phyloP scores from a whole-genome alignment of 2,329 filamentous ascomycete genomes.

The Claviceps cyperi region DNA sequence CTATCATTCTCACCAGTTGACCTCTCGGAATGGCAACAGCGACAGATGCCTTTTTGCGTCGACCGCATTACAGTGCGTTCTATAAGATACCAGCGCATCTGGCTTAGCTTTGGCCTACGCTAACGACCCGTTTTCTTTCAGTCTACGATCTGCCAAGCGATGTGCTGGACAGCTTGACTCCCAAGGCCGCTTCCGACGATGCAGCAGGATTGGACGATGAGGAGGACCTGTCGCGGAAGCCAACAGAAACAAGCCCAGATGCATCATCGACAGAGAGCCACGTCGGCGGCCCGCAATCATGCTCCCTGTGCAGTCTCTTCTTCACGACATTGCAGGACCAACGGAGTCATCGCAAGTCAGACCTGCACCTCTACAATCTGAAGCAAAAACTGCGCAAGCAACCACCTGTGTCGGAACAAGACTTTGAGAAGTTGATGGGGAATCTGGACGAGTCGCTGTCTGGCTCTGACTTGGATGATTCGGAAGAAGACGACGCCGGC shows the following conservation, averaged over 20 bases:
- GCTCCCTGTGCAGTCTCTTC: conserved; percentile 60
- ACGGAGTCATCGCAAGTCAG: conserved; percentile 72
- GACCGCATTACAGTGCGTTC: conserved; percentile 35
- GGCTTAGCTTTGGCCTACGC: neutral
- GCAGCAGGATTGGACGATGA: conserved; percentile 9
- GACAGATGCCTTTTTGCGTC: conserved; percentile 30
- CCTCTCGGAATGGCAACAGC: conserved; percentile 7
- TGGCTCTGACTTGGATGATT: conserved; percentile 63
- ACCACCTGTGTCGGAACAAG: conserved; percentile 56
- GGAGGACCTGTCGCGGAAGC: conserved; percentile 11
- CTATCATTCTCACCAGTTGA: neutral
- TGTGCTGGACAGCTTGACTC: conserved; percentile 52
- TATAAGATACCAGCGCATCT: neutral
- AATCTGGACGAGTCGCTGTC: conserved; percentile 85
- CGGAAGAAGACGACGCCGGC: conserved; percentile 44
- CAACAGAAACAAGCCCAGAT: conserved; percentile 11
- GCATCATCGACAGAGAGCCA: conserved; percentile 19
- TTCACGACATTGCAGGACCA: conserved; percentile 69
- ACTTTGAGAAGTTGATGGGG: conserved; percentile 77
- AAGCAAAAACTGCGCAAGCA: conserved; percentile 75
- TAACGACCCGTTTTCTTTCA: conserved; percentile 19
- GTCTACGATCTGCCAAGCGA: conserved; percentile 73
- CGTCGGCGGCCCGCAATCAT: conserved; percentile 52
- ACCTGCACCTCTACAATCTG: conserved; percentile 86
- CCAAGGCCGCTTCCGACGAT: conserved; percentile 21